Percentiles rank a stretch among this genome's conserved stretches.
phyloP scores from a whole-genome alignment of 225 moss, liverwort and hornwort species.

The Bryoerythrophyllum caledonicum region DNA sequence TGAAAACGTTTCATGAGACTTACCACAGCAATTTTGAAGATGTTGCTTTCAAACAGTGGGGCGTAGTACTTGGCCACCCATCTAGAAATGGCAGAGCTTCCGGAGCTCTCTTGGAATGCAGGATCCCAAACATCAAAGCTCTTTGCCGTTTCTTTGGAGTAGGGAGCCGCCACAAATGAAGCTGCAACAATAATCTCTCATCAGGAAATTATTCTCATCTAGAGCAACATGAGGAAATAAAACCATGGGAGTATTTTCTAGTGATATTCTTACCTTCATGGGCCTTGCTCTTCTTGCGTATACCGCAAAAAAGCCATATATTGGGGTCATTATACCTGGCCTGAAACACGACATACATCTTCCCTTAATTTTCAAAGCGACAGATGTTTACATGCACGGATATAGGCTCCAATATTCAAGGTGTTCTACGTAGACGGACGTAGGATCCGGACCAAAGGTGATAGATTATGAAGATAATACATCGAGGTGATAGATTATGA shows the following conservation, averaged over 20 bases:
- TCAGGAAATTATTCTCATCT: too few relatives aligned
- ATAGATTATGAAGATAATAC: too few relatives aligned
- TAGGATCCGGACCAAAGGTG: too few relatives aligned
- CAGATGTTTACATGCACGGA: neutral
- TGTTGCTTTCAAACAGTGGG: constrained; percentile 73
- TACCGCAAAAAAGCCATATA: constrained; percentile 78
- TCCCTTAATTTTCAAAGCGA: neutral
- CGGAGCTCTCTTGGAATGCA: constrained; percentile 72
- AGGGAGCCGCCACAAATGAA: constrained; percentile 38
- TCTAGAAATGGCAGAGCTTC: constrained; percentile 73
- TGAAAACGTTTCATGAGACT: too few relatives aligned
- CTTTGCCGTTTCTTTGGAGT: constrained; percentile 50
- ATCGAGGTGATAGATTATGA: neutral
- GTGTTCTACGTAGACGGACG: too few relatives aligned
- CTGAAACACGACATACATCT: constrained; percentile 29
- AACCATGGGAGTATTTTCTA: neutral
- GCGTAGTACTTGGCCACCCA: constrained; percentile 84
- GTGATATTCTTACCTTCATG: constrained; percentile 42
- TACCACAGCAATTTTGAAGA: constrained; percentile 81
- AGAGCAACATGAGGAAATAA: too few relatives aligned
- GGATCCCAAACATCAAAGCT: constrained; percentile 67
- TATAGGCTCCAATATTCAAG: neutral
- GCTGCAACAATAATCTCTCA: too few relatives aligned
- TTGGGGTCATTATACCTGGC: constrained; percentile 83
- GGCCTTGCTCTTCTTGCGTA: constrained; percentile 52